phyloP scores from a whole-genome alignment of 129 eudicot species.

The Flaveria ramosissima region DNA sequence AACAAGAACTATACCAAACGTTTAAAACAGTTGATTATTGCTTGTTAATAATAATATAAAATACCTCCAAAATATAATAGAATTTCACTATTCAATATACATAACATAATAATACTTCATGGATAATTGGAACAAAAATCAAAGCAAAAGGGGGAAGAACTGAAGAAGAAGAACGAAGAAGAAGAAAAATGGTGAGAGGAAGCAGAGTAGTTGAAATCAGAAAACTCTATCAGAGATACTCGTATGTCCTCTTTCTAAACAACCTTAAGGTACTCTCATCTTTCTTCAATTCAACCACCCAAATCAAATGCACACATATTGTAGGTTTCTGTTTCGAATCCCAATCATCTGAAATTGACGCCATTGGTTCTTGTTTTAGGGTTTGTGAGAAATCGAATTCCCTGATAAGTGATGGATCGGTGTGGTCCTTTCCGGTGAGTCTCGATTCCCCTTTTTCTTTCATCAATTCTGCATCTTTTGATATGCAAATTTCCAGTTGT shows the following conservation, averaged over 20 bases:
- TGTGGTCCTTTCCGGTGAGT: conserved; percentile 70
- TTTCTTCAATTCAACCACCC: neutral
- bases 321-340: too few species aligned
- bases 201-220: conserved; percentile 44
- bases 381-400: conserved; percentile 63
- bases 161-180: too few species aligned
- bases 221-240: conserved; percentile 52
- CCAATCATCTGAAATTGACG: neutral
- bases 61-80: too few species aligned
- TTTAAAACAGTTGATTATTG: too few species aligned
- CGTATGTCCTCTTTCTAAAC: conserved; percentile 75
- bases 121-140: neutral
- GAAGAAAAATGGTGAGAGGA: conserved; percentile 46
- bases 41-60: too few species aligned
- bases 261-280: conserved; percentile 51
- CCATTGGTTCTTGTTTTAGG: conserved; percentile 23
- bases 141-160: neutral
- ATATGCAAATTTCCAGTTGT: neutral
- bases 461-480: neutral
- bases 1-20: too few species aligned
- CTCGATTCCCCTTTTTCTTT: neutral
- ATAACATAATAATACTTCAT: too few species aligned
- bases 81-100: too few species aligned
- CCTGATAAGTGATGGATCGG: conserved; percentile 66
- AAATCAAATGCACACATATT: too few species aligned